Conservation (phyloP, 1,284 basidiomycete genomes). For the Leccinum proliferum region DNA sequence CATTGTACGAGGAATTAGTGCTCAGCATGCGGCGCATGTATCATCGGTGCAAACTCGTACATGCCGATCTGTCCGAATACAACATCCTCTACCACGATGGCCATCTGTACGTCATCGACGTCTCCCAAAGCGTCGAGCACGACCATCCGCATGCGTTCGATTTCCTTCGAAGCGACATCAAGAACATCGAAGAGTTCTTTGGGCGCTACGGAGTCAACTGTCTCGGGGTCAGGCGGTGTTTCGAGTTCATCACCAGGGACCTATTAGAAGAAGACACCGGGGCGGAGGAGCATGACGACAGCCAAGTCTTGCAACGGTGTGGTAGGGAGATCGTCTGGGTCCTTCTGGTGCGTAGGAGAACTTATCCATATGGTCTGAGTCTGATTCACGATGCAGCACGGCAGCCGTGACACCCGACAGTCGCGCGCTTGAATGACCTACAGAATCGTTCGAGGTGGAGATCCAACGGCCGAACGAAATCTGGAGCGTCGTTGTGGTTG, state of each 20-base stretch:
- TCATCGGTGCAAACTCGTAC: conserved; percentile 89
- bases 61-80: conserved; percentile 98
- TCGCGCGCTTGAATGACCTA: no score
- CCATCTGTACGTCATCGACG: conserved; percentile 95
- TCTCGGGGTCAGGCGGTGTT: conserved; percentile 79
- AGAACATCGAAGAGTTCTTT: conserved; percentile 94
- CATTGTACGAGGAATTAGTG: conserved; percentile 80
- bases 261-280: conserved; percentile 31
- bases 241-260: conserved; percentile 83
- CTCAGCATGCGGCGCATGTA: conserved; percentile 83
- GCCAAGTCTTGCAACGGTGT: conserved; percentile 41
- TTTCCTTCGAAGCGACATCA: conserved; percentile 90
- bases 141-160: conserved; percentile 97
- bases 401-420: no score
- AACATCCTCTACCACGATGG: conserved; percentile 86
- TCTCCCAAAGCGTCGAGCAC: conserved; percentile 98
- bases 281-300: conserved; percentile 33
- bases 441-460: no score
- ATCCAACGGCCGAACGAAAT: no score
- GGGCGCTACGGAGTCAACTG: conserved; percentile 67
- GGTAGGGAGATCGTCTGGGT: no score
- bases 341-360: no score
- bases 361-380: no score
- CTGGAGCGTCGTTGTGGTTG: no score
- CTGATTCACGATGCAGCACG: no score